Evolutionary conservation across 1,284 basidiomycete genomes (phyloP), one percentile per base, ranked within the genome.

Genomic region (Mycocalia duriaeana): DNA sequence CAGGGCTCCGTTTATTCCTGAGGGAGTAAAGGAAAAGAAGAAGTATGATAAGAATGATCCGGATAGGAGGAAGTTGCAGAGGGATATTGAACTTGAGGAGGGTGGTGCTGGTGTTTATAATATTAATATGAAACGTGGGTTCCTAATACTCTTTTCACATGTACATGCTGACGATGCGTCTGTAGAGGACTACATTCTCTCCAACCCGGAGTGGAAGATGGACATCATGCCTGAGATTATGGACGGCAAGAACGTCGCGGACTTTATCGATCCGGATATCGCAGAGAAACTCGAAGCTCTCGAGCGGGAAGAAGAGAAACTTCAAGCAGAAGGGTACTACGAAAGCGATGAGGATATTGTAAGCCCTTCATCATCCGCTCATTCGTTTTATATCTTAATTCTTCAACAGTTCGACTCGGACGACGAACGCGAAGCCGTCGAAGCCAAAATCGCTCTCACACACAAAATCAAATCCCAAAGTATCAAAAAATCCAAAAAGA

Each of bases 201-300:
- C 83, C 35, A 86, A 97, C 63, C 85, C 91, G 43, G 87, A 91
- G 45, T 99, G 95, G 95, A 99, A 97, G 73, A 79, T 86, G 72
- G 95, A 99, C 64, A 79, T 83, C 56, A 90, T 99, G 20, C 96
- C 95, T 23, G 96, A 99, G 70, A 90, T 99, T 61, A 84, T 92
- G 82, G 83, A 98, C 56, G 96, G 95, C 70, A 98, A 98, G 81
- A 99, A 99, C 72, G 74, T 99, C 48, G 94, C 94, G 34, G 95
- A 99, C 76, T 99, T 99, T 59, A 90, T 99, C 68, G 96, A 99
- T 67, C 90, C 94, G n/a, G 96, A 99, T 62, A 99, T 99, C 56
- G 83, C 85, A 35, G 93, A 94, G 69, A 94, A 92, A 70, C 84
- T 99, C 49, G 95, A 98, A 63, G 95, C 93, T 8, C 82, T 99